These are phyloP conservation scores for Suhomyces bolitotheri DNA, from an alignment of 1,139 yeast species.

Conservation along the genomic window DNA sequence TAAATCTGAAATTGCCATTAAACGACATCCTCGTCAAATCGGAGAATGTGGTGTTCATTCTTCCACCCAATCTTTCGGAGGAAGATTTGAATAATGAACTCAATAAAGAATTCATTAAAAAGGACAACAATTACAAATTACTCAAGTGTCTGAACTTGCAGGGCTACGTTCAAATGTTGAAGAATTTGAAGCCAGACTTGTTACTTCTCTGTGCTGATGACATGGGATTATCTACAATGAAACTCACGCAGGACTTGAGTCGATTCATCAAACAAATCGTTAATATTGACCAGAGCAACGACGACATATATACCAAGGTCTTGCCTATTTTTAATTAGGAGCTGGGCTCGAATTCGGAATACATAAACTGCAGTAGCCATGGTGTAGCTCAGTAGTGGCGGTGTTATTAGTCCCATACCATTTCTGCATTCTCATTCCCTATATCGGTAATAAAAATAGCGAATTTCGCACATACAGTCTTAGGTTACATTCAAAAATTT, in stretches of 20 bases:
- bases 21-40: conserved; percentile 39
- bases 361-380: too few species aligned
- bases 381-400: too few species aligned
- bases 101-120: conserved; percentile 14
- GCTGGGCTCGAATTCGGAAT: conserved; percentile 6
- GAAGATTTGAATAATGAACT: conserved; percentile 37
- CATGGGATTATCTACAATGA: conserved; percentile 34
- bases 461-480: too few species aligned
- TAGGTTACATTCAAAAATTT: too few species aligned
- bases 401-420: too few species aligned
- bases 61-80: conserved; percentile 47
- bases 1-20: conserved; percentile 41
- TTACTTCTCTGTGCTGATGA: conserved; percentile 46
- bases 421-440: too few species aligned
- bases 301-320: conserved; percentile 30
- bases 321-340: conserved; percentile 25
- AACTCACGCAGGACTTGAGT: conserved; percentile 39
- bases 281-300: conserved; percentile 35
- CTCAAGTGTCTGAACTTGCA: conserved; percentile 44
- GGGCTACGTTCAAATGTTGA: conserved; percentile 44
- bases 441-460: too few species aligned
- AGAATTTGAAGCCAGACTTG: conserved; percentile 46
- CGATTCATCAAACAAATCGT: conserved; percentile 43
- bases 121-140: conserved; percentile 37
- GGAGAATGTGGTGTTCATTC: conserved; percentile 47